Evolutionary conservation across 768 basidiomycete species (phyloP).

Genomic region (Boletus barrowsii): DNA sequence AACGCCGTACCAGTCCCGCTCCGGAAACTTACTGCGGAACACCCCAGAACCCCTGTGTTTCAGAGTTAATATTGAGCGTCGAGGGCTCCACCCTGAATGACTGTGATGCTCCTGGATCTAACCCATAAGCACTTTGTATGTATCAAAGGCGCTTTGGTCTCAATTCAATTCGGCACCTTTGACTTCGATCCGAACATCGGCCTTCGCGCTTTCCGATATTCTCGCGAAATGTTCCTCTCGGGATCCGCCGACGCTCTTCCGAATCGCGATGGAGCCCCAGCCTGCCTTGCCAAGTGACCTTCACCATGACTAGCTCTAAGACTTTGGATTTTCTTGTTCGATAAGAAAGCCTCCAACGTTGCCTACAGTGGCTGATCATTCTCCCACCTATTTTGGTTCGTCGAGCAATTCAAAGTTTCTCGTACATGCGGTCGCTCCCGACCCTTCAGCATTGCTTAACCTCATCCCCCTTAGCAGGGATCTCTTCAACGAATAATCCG

Average conservation of each 20-base stretch:
- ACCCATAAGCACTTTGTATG: no score
- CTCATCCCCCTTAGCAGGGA: neutral
- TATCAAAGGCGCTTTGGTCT: neutral
- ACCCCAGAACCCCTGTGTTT: neutral
- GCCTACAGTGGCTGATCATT: neutral
- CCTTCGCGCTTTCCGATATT: neutral
- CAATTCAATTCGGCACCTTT: no score
- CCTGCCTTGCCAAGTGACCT: neutral
- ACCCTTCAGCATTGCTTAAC: neutral
- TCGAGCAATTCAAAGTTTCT: neutral
- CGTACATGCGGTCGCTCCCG: neutral
- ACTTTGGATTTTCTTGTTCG: no score
- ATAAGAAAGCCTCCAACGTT: no score
- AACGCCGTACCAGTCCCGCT: neutral
- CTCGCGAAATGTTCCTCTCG: neutral
- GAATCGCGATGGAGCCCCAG: neutral
- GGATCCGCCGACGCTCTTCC: neutral
- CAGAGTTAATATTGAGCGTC: neutral
- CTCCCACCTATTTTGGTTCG: no score
- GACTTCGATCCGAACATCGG: constrained; percentile 6
- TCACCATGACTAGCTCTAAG: neutral
- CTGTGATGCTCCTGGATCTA: neutral
- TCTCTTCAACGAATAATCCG: neutral
- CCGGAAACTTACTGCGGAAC: neutral
- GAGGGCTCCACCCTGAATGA: neutral